These are phyloP conservation scores for Rhynchosporium secalis DNA, from an alignment of 2,329 filamentous ascomycete species.

Conservation along the genomic window DNA sequence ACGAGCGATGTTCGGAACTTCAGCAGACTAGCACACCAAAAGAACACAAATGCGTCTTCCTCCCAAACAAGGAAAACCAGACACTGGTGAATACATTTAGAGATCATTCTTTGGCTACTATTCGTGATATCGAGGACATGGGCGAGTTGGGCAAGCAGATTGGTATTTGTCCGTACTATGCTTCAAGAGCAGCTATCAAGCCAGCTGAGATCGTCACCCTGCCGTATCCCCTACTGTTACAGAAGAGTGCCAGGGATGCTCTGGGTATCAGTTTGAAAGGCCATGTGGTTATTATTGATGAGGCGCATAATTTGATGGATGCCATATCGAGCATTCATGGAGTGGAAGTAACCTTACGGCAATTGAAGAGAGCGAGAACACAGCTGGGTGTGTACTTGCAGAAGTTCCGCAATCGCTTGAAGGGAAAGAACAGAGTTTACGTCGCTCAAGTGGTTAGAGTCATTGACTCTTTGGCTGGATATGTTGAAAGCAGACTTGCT, in stretches of 20 bases:
- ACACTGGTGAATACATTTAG: conserved; percentile 75
- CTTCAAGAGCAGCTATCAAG: conserved; percentile 80
- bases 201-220: conserved; percentile 87
- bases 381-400: conserved; percentile 83
- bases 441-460: conserved; percentile 84
- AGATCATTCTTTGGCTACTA: conserved; percentile 77
- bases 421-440: conserved; percentile 88
- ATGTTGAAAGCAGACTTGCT: conserved; percentile 58
- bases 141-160: conserved; percentile 74
- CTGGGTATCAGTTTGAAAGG: conserved; percentile 82
- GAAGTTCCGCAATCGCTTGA: conserved; percentile 83
- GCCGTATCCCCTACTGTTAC: conserved; percentile 86
- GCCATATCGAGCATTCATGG: conserved; percentile 87
- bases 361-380: conserved; percentile 69
- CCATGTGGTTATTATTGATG: conserved; percentile 93
- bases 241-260: conserved; percentile 83
- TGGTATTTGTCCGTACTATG: conserved; percentile 91
- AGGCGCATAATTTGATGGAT: conserved; percentile 97
- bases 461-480: conserved; percentile 73
- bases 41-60: conserved; percentile 70
- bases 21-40: conserved; percentile 68
- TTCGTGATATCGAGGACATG: conserved; percentile 93
- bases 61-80: conserved; percentile 77
- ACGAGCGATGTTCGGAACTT: conserved; percentile 87
- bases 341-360: conserved; percentile 69